These are phyloP conservation scores for Coccomyxa sp. DNA, from an alignment of 139 green algal genomes.

Conservation along the genomic window DNA sequence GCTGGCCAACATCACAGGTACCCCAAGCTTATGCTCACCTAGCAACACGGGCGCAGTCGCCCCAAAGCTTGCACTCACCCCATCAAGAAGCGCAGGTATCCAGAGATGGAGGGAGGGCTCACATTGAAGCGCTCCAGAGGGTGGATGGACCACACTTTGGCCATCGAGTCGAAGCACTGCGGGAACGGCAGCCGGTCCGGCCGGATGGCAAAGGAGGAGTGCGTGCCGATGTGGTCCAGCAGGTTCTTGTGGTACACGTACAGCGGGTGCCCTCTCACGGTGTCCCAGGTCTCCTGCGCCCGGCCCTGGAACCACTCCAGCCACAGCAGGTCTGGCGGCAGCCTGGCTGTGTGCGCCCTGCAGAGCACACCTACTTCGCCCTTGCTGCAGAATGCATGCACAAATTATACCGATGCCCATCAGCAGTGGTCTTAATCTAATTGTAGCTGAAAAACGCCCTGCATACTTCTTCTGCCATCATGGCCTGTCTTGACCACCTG, in stretches of 20 bases:
- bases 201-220: conserved; percentile 27
- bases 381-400: no score
- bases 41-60: no score
- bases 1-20: no score
- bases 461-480: no score
- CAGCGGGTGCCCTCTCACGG: background rate
- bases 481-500: no score
- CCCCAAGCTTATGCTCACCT: no score
- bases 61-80: no score
- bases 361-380: no score
- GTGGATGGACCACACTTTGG: conserved; percentile 22
- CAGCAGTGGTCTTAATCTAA: no score
- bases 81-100: no score
- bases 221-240: conserved; percentile 30
- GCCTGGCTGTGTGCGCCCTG: conserved; percentile 8
- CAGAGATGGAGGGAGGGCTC: background rate
- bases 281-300: background rate
- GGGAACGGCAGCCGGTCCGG: conserved; percentile 21
- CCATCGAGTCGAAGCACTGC: conserved; percentile 28
- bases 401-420: no score
- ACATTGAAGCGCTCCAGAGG: conserved; percentile 23
- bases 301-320: conserved; percentile 14
- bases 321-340: conserved; percentile 39
- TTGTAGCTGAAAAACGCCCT: no score
- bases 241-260: conserved; percentile 27